Evolutionary conservation across 345 rosid genomes (phyloP).

Genomic region (Corymbia maculata): DNA sequence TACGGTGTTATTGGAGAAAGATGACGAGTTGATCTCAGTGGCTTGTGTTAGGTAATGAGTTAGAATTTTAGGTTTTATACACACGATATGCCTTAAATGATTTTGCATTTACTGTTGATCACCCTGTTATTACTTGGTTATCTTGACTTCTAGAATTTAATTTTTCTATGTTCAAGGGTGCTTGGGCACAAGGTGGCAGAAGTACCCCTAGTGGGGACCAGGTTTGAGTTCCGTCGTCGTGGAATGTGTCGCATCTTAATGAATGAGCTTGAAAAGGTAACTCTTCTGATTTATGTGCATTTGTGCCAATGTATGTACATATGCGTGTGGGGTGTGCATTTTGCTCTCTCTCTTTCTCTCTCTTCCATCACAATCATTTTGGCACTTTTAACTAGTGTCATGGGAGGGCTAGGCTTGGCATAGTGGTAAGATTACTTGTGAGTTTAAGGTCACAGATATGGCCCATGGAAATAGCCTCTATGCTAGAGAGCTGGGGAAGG

Average conservation of each 20-base stretch:
- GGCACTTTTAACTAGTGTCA: neutral
- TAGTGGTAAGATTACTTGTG: neutral
- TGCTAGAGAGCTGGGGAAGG: neutral
- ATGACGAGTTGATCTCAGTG: constrained; percentile 38
- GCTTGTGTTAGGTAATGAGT: constrained; percentile 36
- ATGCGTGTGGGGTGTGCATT: neutral
- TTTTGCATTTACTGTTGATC: neutral
- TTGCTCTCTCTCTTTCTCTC: neutral
- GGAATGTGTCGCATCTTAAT: constrained; percentile 49
- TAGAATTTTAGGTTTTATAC: neutral
- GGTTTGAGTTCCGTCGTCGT: constrained; percentile 20
- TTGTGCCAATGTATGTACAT: neutral
- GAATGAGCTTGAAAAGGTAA: constrained; percentile 41
- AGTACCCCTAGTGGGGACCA: constrained; percentile 44
- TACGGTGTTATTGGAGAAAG: constrained; percentile 38
- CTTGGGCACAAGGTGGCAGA: constrained; percentile 47
- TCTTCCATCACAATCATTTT: neutral
- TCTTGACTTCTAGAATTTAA: neutral
- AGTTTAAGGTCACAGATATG: neutral
- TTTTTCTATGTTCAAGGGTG: constrained; percentile 18
- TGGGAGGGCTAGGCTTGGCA: neutral
- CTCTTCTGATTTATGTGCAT: neutral
- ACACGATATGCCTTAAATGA: neutral
- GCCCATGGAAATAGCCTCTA: neutral
- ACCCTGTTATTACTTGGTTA: neutral